phyloP scores from a whole-genome alignment of 2,329 filamentous ascomycete species.

The Pseudocercospora crystallina region DNA sequence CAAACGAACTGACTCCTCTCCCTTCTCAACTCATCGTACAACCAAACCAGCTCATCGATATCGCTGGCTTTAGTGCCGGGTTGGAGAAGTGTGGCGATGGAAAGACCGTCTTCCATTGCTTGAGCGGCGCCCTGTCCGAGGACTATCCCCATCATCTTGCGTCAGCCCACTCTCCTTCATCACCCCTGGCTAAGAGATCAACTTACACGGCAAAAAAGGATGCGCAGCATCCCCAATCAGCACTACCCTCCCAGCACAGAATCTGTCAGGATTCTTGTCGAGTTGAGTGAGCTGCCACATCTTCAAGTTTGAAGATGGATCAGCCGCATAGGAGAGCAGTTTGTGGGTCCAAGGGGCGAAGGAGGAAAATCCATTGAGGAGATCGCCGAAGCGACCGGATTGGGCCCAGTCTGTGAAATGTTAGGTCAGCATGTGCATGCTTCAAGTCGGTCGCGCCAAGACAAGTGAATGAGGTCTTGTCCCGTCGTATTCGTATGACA shows the following conservation, averaged over 20 bases:
- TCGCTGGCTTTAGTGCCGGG: slow-evolving; percentile 44
- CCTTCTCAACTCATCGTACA: slow-evolving; percentile 48
- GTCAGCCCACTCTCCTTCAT: too few species aligned
- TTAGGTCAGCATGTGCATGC: too few species aligned
- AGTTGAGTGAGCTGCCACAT: slow-evolving; percentile 64
- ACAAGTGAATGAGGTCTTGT: too few species aligned
- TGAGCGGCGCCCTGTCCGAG: slow-evolving; percentile 63
- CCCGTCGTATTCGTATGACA: too few species aligned
- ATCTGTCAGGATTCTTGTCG: slow-evolving; percentile 46
- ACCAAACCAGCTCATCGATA: slow-evolving; percentile 54
- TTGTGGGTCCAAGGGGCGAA: too few species aligned
- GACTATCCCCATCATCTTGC: slow-evolving; percentile 34
- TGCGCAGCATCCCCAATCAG: slow-evolving; percentile 68
- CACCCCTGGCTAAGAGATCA: not conserved
- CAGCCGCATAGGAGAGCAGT: too few species aligned
- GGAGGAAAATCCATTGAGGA: too few species aligned
- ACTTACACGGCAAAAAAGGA: slow-evolving; percentile 55
- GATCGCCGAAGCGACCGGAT: too few species aligned
- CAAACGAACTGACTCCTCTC: slow-evolving; percentile 3
- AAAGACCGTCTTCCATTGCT: slow-evolving; percentile 66
- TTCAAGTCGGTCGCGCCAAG: too few species aligned
- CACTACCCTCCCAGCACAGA: slow-evolving; percentile 43
- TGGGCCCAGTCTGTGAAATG: too few species aligned
- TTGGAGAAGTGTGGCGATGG: slow-evolving; percentile 57
- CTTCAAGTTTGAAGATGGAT: slow-evolving; percentile 40